phyloP scores from a whole-genome alignment of 2,329 filamentous ascomycete genomes.

The Phyllosticta citribraziliensis region DNA sequence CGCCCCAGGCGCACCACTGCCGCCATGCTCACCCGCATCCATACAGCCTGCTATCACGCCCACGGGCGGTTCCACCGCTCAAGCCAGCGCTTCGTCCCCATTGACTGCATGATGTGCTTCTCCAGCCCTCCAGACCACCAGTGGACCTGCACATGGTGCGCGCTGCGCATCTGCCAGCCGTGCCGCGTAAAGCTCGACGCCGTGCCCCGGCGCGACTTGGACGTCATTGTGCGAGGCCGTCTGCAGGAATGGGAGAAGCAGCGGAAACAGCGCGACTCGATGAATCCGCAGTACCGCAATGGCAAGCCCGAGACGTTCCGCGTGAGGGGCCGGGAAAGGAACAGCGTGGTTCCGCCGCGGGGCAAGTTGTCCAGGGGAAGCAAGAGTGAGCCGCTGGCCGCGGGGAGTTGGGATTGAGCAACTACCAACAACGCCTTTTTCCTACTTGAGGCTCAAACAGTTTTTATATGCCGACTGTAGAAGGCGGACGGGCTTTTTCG shows the following conservation, averaged over 20 bases:
- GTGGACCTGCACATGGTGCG: conserved; percentile 29
- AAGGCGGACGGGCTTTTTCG: background rate
- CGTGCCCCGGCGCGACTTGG: background rate
- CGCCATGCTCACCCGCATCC: conserved; percentile 19
- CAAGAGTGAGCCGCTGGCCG: background rate
- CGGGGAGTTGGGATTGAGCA: background rate
- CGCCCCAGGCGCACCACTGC: conserved; percentile 12
- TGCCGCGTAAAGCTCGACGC: conserved; percentile 20
- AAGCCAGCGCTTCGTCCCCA: conserved; percentile 23
- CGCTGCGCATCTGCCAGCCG: conserved; percentile 22
- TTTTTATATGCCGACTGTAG: background rate
- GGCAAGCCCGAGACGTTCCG: background rate
- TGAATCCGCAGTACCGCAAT: background rate
- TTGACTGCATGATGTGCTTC: conserved; percentile 28
- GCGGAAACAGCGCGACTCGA: background rate
- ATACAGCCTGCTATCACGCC: conserved; percentile 23
- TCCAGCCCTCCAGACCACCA: conserved; percentile 17
- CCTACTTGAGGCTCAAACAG: background rate
- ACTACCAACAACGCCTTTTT: background rate
- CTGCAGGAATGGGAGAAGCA: background rate
- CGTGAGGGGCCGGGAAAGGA: background rate
- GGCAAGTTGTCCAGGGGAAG: background rate
- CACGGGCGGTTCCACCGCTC: conserved; percentile 21
- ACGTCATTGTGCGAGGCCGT: background rate
- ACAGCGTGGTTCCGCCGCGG: background rate